Base-by-base conservation (phyloP, 225 moss, liverwort and hornwort species). In the Pleurozium schreberi region DNA sequence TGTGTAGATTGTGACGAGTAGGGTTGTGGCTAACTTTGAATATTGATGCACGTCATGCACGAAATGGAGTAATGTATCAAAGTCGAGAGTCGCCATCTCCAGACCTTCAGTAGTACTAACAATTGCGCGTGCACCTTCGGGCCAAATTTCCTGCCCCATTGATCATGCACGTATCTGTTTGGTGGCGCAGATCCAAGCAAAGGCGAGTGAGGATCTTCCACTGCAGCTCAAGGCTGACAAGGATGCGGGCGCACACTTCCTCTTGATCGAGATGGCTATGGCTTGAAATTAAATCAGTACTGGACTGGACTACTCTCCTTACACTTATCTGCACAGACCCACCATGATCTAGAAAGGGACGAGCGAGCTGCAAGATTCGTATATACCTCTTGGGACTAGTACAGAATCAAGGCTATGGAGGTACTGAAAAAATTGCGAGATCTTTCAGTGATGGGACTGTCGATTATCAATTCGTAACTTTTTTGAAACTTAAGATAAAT, bases 211-310 rank as follows among this genome's bases (percentile, higher is more conserved):
- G 69, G 95, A 94, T 84, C 84, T 93, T 50, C 83, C 85, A n/a
- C 50, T 98, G 91, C 89, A 91, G 27, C 60, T 98, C 53, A 95
- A 91, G 80, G 95, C 96, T n/a, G 94, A 95, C 89, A 90, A 89
- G 64, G 88, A 88, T 69, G 87, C 86, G 21, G 97, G 97, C n/a
- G 95, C 96, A 31, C 97, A 97, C 90, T 96, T 97, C 88, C 90
- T 98, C 70, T 42, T 98, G 85, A 95, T 98, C 81, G 98, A 98
- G 84, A 98, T 98, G 95, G 88, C 96, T 49, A 87, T 95, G 65
- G 95, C 88, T 65, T 97, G 89, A 95, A 58, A 77, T 16, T 40
- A 52, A n/a, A n/a, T n/a, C n/a, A n/a, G n/a, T 55, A 40, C 43
- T 47, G 49, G 62, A 52, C 55, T 26, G 38, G 62, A 45, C 81